Evolutionary conservation across 768 basidiomycete genomes (phyloP), one percentile per base, ranked within the genome.

Genomic region (Amanita phalloides): DNA sequence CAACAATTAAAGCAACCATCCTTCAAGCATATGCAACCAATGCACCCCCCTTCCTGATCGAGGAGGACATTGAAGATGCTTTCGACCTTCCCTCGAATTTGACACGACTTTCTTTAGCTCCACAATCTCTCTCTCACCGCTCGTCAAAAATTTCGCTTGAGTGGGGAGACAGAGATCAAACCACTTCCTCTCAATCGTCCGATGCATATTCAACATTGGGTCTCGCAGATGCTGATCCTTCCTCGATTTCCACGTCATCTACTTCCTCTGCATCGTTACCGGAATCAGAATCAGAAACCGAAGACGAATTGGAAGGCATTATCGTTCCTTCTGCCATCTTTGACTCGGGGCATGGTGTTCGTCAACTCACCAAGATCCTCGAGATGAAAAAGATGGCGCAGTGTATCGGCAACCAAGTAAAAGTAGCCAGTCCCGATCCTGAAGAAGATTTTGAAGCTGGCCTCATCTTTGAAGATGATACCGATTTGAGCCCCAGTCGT

Each of bases 391-490:
- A 79, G 63, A 74, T 72, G 43, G 77, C 79, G 17, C 74, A 76
- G 21, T 67, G 67, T 14, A 55, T 65, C 26, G 64, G 57, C 41
- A 62, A 63, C 36, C 61, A 62, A 17, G 63, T 75, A 56, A 83
- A 78, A 56, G 61, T 77, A 6, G 68, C 79, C 23, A 73, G 67
- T 53, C 77, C 81, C 13, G 79, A 89, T 64, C 78, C 74, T 10
- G 90, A 92, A 59, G 89, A 91, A 54, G 86, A 90, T 63, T 90
- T 91, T 56, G 90, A 93, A 66, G 77, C 77, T 54, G 90, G 90
- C 11, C 81, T 93, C 48, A 76, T 90, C 56, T 83, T 93, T 58
- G 83, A 85, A 59, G 86, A 88, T 55, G 89, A 89, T 62, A 77
- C 76, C 49, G 88, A 91, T 61, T 79, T 92, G 45, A 90, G 84